phyloP scores from a whole-genome alignment of 2,329 filamentous ascomycete species.

The Diaporthe amygdali region DNA sequence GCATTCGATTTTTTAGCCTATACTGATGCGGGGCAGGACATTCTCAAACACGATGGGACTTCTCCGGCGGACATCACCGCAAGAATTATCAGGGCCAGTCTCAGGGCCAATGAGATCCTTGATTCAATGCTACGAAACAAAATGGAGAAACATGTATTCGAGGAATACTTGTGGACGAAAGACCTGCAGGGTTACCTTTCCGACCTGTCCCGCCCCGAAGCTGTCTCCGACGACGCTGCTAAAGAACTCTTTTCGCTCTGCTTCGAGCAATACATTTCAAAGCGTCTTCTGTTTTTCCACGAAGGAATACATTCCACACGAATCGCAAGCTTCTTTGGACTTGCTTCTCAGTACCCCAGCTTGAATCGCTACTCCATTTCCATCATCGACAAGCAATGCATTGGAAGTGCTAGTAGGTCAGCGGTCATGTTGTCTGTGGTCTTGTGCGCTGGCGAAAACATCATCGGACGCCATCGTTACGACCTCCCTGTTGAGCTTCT shows the following conservation, averaged over 20 bases:
- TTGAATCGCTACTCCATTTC: background rate
- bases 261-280: background rate
- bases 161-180: too few relatives aligned
- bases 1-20: conserved; percentile 26
- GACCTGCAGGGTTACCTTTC: rapidly evolving
- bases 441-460: too few relatives aligned
- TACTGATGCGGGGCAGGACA: background rate
- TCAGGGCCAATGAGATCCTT: background rate
- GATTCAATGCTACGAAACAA: background rate
- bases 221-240: background rate
- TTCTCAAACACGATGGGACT: background rate
- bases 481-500: background rate
- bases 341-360: background rate
- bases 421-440: background rate
- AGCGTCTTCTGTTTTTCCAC: background rate
- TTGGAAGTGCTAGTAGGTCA: background rate
- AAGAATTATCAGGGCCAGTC: background rate
- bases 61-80: background rate
- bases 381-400: background rate
- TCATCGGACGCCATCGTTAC: too few relatives aligned
- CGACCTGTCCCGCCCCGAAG: background rate
- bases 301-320: too few relatives aligned
- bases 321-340: background rate
- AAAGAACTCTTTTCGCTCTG: background rate
- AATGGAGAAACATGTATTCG: too few relatives aligned